These are phyloP conservation scores for Didymella arachidicola DNA, from an alignment of 2,329 filamentous ascomycete species.

Conservation along the genomic window DNA sequence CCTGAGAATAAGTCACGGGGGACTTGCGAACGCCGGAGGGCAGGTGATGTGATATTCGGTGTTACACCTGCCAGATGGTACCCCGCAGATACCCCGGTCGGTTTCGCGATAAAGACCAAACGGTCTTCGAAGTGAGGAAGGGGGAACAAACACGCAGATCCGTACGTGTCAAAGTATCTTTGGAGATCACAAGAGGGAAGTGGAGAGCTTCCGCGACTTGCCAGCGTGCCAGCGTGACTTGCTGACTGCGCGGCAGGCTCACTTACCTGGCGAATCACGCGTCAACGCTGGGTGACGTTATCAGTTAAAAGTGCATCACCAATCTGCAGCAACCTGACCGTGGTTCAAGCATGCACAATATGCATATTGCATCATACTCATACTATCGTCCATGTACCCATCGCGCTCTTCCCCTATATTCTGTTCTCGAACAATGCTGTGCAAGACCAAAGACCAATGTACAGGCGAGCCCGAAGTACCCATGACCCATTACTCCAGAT, in stretches of 20 bases:
- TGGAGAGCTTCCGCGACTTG: conserved; percentile 17
- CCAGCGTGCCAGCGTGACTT: conserved; percentile 13
- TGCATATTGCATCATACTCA: conserved; percentile 20
- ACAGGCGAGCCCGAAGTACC: conserved; percentile 19
- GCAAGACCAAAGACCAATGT: conserved; percentile 25
- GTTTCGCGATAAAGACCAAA: conserved; percentile 23
- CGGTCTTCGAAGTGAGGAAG: conserved; percentile 3
- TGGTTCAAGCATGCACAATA: conserved; percentile 5
- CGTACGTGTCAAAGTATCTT: conserved; percentile 17
- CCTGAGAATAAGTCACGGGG: conserved; percentile 4
- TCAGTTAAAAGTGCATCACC: conserved; percentile 22
- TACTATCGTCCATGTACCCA: conserved; percentile 13
- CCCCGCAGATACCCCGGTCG: conserved; percentile 27
- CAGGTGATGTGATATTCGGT: conserved; percentile 23
- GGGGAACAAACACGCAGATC: background rate
- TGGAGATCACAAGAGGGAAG: conserved; percentile 10
- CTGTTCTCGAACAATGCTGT: conserved; percentile 27
- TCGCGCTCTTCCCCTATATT: conserved; percentile 21
- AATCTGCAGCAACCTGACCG: background rate
- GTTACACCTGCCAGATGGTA: conserved; percentile 24
- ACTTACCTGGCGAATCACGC: conserved; percentile 21
- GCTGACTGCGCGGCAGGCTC: conserved; percentile 12
- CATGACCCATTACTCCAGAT: conserved; percentile 28
- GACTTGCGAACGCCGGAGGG: conserved; percentile 10
- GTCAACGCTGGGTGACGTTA: conserved; percentile 30